Evolutionary conservation across 2,329 filamentous ascomycete genomes (phyloP), one percentile per base, ranked within the genome.

Genomic region (Stachybotrys chartarum): DNA sequence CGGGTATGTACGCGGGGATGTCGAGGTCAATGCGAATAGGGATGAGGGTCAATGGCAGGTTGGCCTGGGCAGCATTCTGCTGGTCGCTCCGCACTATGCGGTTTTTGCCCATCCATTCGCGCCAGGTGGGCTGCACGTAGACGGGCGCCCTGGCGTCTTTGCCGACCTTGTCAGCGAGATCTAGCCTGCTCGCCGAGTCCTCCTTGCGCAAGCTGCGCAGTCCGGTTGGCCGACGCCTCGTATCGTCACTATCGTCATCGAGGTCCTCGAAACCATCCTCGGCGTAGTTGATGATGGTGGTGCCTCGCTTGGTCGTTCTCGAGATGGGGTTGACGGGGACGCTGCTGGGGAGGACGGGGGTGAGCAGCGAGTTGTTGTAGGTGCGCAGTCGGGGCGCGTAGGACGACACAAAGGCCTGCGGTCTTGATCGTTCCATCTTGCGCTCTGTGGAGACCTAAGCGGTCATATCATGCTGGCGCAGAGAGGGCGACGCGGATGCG

Each of bases 1-100:
- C 75, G 12, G 89, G 87, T 11, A 83, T 77, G 73, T 88, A 94
- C 55, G 90, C 78, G 51, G 90, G 86, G 35, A 99, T 86, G 68
- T 97, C 93, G 68, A 97, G 80, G 68, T 99, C 94, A 71, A 99
- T 96, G 57, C 93, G 90, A 65, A 99, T 97, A 17, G 94, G 94
- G 57, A 99, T 93, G 54, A 97, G 79, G 1, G 91, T 96, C 52
- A 96, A 81, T 5, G 94, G 94, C 42, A 99, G 81, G 52, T 84
- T 85, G 42, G 90, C 86, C 64, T 87, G 84, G 3, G 82, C 81
- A 53, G 80, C 79, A 63, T 79, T 82, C 59, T 85, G 82, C 60
- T 83, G 72, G 58, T 86, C 84, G 46, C 79, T 80, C 52, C 78
- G 74, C n/a, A 75, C 68, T 14, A 72, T 69, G 50, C 77, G 78